Conservation (phyloP, 2,329 filamentous ascomycete genomes). For the Botrytis elliptica region DNA sequence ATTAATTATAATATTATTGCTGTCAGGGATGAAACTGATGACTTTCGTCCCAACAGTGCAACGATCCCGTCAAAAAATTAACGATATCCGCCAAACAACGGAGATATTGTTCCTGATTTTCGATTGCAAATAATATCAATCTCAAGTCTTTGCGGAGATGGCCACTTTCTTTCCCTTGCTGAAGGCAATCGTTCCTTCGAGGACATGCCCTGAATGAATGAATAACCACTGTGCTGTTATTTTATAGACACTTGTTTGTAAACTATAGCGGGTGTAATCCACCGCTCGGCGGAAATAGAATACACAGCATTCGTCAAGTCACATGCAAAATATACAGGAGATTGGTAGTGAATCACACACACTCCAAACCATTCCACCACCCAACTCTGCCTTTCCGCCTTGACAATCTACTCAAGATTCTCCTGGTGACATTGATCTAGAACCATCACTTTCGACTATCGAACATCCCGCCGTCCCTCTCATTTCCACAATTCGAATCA, state of each 20-base stretch:
- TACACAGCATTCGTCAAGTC: not conserved
- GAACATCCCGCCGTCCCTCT: not conserved
- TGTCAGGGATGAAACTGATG: no score
- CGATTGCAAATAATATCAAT: no score
- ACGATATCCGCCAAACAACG: no score
- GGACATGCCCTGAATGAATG: not conserved
- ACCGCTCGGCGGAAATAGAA: no score
- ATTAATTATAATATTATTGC: no score
- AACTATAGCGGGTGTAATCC: no score
- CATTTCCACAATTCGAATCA: not conserved
- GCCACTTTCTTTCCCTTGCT: not conserved
- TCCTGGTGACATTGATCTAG: not conserved
- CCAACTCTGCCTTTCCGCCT: not conserved
- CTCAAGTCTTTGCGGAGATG: no score
- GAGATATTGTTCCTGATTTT: no score
- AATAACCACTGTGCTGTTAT: not conserved
- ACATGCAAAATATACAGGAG: not conserved
- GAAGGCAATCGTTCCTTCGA: no score
- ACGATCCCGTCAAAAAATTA: no score
- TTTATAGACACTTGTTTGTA: not conserved
- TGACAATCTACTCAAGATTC: not conserved
- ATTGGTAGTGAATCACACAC: not conserved
- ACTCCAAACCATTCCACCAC: not conserved
- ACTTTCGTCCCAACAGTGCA: no score
- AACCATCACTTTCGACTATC: not conserved